Conservation (phyloP, 2,329 filamentous ascomycete genomes). For the Fusarium mundagurra region DNA sequence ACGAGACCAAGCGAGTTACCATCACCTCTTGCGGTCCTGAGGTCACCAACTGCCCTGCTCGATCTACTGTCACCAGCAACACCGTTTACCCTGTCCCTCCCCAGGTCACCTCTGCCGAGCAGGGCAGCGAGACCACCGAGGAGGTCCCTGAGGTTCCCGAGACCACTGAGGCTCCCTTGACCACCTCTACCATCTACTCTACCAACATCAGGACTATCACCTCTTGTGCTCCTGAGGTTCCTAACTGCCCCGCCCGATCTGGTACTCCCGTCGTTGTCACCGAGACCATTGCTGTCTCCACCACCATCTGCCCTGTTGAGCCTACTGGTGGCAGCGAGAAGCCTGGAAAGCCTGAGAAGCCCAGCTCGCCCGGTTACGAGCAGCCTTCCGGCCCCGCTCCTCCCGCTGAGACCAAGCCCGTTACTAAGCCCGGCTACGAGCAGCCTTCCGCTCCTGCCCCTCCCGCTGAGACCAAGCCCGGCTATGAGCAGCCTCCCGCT, state of each 20-base stretch:
- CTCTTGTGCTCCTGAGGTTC: conserved; percentile 67
- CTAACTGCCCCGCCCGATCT: conserved; percentile 66
- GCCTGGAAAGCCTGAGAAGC: conserved; percentile 18
- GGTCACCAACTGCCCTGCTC: conserved; percentile 43
- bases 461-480: conserved; percentile 5
- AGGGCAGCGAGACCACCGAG: conserved; percentile 48
- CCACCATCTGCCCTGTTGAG: conserved; percentile 53
- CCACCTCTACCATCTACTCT: conserved; percentile 65
- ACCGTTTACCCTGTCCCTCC: conserved; percentile 30
- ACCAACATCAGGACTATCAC: conserved; percentile 71
- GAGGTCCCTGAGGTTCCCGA: conserved; percentile 37
- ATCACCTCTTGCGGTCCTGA: conserved; percentile 65
- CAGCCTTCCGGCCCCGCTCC: background rate
- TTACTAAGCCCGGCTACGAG: background rate
- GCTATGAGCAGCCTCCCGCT: background rate
- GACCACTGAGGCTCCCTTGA: conserved; percentile 53
- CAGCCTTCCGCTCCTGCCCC: conserved; percentile 2
- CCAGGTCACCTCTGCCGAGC: conserved; percentile 35
- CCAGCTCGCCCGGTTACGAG: background rate
- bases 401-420: conserved; percentile 16
- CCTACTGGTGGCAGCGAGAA: conserved; percentile 40
- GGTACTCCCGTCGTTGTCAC: conserved; percentile 47
- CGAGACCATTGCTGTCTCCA: conserved; percentile 51
- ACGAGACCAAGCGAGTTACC: conserved; percentile 67
- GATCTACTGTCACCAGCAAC: conserved; percentile 36